Evolutionary conservation across 306 rosid species (phyloP), one percentile per base, ranked within the genome.

Genomic region (Oxytropis ochrocephala): DNA sequence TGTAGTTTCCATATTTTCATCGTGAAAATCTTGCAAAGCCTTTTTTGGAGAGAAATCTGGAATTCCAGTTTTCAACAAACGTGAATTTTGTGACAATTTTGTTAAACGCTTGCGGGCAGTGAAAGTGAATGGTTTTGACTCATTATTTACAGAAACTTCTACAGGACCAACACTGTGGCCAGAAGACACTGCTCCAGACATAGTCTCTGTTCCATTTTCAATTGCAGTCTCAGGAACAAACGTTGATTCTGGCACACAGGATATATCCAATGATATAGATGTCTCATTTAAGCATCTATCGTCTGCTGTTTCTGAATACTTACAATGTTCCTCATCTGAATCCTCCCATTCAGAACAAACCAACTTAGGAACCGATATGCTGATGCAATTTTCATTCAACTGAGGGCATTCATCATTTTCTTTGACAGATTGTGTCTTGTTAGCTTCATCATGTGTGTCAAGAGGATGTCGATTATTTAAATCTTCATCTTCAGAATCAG

Each of bases 401-500:
- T 58, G 84, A 62, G 72, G 64, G 68, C 50, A 49, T 48, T 49
- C 71, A 17, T 42, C 11, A 51, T 80, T 75, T 65, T 54, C 75
- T 76, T 75, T 79, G 49, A 42, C 63, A 65, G 63, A 35, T 53
- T 70, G 75, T 54, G 42, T 82, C 42, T 59, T 68, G 41, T 80
- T 29, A 78, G 77, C 46, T 74, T 74, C 77, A 18, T 76, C 76
- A 62, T 70, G 76, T 7, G 48, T 52, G 75, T 51, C 78, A 39
- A 10, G 67, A 54, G 63, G 72, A 47, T 65, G 33, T 38, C 24
- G 69, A 62, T 43, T 72, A 65, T 61, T 71, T 41, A 78, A 63
- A 67, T 74, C 59, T 48, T 81, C 96, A 35, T 87, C 95, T 80
- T 94, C 99, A 55, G 99, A 94, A 83, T 87, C 97, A 81, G 96